Base-by-base conservation (phyloP, 2,329 filamentous ascomycete genomes). In the Sporothrix luriei region DNA sequence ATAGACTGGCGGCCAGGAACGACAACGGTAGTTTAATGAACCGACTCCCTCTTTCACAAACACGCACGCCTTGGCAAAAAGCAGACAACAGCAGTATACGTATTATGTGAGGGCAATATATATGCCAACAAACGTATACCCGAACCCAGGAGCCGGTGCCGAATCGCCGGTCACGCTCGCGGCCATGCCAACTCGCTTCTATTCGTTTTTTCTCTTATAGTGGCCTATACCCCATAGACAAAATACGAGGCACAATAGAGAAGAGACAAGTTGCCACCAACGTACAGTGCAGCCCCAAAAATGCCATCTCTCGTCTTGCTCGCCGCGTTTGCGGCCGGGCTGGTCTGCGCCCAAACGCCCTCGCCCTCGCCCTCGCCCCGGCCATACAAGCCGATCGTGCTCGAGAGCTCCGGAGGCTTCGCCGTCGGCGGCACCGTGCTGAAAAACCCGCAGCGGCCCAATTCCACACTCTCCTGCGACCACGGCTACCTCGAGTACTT, bases 401-500 rank as follows among this genome's bases (percentile, higher is more conserved):
- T 77, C 46, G 73, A 78, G 61, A 71, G 76, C 59, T 78, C 78
- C 5, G 78, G 78, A 14, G 78, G 78, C 10, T 80, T 80, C 68
- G 74, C 73, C 14, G 73, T 78, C 2, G 77, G 76, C 64, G 78
- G 78, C 51, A 76, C 72, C 62, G 70, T 75, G 46, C 77, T 79
- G 57, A 21, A 33, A 3, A 54, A 71, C 69, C 76, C 78, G 2
- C 51, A 51, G 4, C 75, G 74, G 65, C 74, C 76, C 1, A 77
- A 75, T 57, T 68, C 70, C 70, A 79, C 78, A 0, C 75, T 80
- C 6, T 77, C 77, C 1, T 80, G 78, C 73, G 79, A 80, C 59
- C 78, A 80, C 71, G 78, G 78, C 29, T 80, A 80, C 69, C 75
- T 80, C 73, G 78, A 80, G 73, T 80, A 80, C 70, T 80, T 80